Conservation (phyloP, 1,284 basidiomycete species). For the Trametes hirsuta region DNA sequence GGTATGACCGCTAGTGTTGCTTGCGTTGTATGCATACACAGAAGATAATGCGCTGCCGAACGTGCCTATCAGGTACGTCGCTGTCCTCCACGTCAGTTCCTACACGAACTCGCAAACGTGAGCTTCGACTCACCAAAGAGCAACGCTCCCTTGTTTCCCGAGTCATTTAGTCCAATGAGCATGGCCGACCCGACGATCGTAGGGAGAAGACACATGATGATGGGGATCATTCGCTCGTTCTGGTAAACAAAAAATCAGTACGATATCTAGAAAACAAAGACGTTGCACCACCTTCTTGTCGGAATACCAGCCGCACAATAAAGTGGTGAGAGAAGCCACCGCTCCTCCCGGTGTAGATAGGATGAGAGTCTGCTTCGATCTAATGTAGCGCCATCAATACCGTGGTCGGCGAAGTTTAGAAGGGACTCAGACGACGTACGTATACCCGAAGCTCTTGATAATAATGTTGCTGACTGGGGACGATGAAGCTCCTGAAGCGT, state of each 20-base stretch:
- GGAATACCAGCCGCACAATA: slow-evolving; percentile 65
- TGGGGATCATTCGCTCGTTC: slow-evolving; percentile 59
- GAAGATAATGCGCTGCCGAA: slow-evolving; percentile 60
- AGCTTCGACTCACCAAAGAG: slow-evolving; percentile 51
- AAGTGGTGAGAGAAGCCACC: slow-evolving; percentile 49
- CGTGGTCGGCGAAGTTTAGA: no score
- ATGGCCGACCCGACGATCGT: slow-evolving; percentile 62
- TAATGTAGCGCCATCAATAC: slow-evolving; percentile 23
- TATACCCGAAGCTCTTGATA: slow-evolving; percentile 69
- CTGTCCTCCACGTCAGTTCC: slow-evolving; percentile 31
- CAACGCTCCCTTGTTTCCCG: slow-evolving; percentile 51
- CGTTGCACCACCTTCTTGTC: slow-evolving; percentile 52
- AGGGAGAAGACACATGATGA: slow-evolving; percentile 58
- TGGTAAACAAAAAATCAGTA: not conserved
- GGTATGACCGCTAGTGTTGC: slow-evolving; percentile 64
- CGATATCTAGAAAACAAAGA: not conserved
- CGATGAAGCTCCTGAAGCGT: not conserved
- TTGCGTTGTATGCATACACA: slow-evolving; percentile 65
- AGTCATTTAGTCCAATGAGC: slow-evolving; percentile 55
- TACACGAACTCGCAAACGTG: not conserved
- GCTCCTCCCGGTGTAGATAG: slow-evolving; percentile 59
- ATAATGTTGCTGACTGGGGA: slow-evolving; percentile 60
- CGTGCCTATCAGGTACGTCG: slow-evolving; percentile 53
- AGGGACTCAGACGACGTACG: slow-evolving; percentile 38
- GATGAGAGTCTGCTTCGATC: slow-evolving; percentile 65